Base-by-base conservation (phyloP, 2,329 filamentous ascomycete species). In the Coleophoma eucalyptorum region DNA sequence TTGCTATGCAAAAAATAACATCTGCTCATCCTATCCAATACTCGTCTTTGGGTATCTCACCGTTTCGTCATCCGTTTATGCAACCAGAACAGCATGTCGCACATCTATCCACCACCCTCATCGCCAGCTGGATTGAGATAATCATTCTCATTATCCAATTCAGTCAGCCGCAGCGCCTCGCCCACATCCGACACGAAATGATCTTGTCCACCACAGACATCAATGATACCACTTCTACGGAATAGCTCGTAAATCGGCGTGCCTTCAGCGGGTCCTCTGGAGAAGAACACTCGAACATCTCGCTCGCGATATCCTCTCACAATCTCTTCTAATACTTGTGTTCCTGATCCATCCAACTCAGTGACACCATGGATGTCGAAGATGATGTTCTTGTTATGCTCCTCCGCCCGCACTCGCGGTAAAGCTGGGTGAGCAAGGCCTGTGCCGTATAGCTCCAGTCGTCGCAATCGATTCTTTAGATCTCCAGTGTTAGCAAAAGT, bases 351-450 rank as follows among this genome's bases (percentile, higher is more conserved):
- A 65, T 99, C 94, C 61, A 99, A 84, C 26, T 87, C 88, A 0
- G 92, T 96, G 3, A 99, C 94, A n/a, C 94, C 94, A 60, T 97
- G 93, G 7, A 97, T 91, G 66, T 99, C 94, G 63, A 99, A 97
- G 55, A 99, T 91, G 67, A 99, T 78, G 64, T 96, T 97, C 59
- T 84, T 82, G 66, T 97, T 97, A 62, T 89, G 85, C 54, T 93
- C 87, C n/a, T 84, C 80, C 21, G 79, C 75, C 4, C 92, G 80
- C 13, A 96, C 77, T 3, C 89, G 81, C 1, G 94, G 94, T 16
- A 97, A 76, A 0, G 92, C 92, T 0, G 94, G 94, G 62, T 97
- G 94, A 0, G 89, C 90, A 48, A 80, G 76, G 43, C 77, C 85
- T 0, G 90, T 93, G n/a, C 94, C 94, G 63, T 97, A 96, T 19